Conservation (phyloP, 306 rosid species). For the Cyamopsis tetragonoloba region DNA sequence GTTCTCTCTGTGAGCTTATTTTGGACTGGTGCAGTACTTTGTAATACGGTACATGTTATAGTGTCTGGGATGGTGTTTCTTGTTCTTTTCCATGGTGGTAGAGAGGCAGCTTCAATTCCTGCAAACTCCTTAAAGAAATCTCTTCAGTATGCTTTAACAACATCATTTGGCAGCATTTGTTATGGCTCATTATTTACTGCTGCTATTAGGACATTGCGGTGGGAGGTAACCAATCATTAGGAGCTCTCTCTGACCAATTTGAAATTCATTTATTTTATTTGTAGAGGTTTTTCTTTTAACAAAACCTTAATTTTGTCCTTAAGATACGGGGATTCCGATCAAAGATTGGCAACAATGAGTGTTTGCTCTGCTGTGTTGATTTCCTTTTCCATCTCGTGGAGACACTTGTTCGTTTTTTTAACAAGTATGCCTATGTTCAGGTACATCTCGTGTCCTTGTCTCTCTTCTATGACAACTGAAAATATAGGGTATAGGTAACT, state of each 20-base stretch:
- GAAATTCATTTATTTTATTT: background rate
- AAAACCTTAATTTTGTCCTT: slow-evolving; percentile 13
- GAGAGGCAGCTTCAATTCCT: slow-evolving; percentile 74
- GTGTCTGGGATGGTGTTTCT: slow-evolving; percentile 99
- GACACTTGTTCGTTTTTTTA: slow-evolving; percentile 96
- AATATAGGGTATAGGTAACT: background rate
- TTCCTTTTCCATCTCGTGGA: slow-evolving; percentile 96
- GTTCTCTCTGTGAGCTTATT: slow-evolving; percentile 86
- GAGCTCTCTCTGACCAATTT: background rate
- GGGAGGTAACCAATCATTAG: slow-evolving; percentile 64
- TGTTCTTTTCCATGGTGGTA: slow-evolving; percentile 81
- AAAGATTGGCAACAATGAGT: slow-evolving; percentile 93
- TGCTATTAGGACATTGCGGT: slow-evolving; percentile 84
- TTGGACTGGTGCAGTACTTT: slow-evolving; percentile 97
- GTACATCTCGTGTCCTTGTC: slow-evolving; percentile 29
- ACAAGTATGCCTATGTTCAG: slow-evolving; percentile 98
- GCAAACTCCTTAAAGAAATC: slow-evolving; percentile 69
- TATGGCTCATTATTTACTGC: slow-evolving; percentile 98
- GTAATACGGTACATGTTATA: slow-evolving; percentile 89
- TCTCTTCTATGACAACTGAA: background rate
- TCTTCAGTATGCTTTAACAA: slow-evolving; percentile 72
- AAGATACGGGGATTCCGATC: slow-evolving; percentile 97
- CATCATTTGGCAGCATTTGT: slow-evolving; percentile 97
- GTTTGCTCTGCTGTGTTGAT: slow-evolving; percentile 95
- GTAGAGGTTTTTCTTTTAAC: slow-evolving; percentile 8